These are phyloP conservation scores for Bremia lactucae DNA, from an alignment of 352 stramenopile genomes.

Conservation along the genomic window DNA sequence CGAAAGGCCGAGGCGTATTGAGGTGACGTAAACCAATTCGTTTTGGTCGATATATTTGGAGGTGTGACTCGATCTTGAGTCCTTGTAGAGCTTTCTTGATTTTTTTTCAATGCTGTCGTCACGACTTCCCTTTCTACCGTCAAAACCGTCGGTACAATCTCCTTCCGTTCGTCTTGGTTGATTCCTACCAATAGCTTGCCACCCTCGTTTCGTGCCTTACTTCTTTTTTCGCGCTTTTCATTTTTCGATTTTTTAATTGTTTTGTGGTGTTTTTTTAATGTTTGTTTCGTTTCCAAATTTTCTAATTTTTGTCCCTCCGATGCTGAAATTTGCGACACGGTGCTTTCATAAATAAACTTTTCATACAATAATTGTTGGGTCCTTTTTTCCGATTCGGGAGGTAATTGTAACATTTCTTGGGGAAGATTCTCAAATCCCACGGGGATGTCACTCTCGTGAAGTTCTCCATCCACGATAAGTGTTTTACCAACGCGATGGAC, in stretches of 20 bases:
- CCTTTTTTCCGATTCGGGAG: conserved; percentile 33
- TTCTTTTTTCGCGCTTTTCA: conserved; percentile 1
- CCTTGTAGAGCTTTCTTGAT: no score
- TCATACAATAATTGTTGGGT: conserved; percentile 60
- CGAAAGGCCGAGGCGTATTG: conserved; percentile 16
- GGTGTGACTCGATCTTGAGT: no score
- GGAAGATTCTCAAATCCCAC: conserved; percentile 52
- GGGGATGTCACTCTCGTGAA: conserved; percentile 56
- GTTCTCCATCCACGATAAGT: conserved; percentile 71
- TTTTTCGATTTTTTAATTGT: conserved; percentile 21
- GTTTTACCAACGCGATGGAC: conserved; percentile 73
- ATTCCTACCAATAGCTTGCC: conserved; percentile 1
- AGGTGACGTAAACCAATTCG: conserved; percentile 21
- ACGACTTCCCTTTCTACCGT: no score
- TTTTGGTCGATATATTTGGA: conserved; percentile 9
- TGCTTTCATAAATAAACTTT: conserved; percentile 83
- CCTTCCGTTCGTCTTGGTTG: neutral
- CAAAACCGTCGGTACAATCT: no score
- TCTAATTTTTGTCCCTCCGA: conserved; percentile 5
- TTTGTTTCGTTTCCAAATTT: conserved; percentile 1
- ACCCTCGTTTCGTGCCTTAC: neutral
- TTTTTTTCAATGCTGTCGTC: no score
- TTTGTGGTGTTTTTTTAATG: conserved; percentile 25
- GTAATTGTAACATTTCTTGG: conserved; percentile 45
- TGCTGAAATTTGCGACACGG: conserved; percentile 25